phyloP scores from a whole-genome alignment of 2,329 filamentous ascomycete species.

The Fusarium drepaniforme region DNA sequence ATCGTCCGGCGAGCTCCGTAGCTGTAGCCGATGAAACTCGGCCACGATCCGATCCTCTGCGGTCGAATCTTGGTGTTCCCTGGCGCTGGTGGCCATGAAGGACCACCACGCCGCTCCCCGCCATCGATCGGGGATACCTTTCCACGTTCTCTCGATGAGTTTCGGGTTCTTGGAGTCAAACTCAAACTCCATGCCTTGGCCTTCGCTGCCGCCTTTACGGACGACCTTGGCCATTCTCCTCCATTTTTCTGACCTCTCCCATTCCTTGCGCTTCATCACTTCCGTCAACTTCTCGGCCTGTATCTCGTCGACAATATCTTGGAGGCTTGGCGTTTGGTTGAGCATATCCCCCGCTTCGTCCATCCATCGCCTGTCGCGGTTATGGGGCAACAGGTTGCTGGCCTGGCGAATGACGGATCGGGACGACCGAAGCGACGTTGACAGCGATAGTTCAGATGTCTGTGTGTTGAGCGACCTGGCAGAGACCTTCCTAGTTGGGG shows the following conservation, averaged over 20 bases:
- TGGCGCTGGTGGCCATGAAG: conserved; percentile 85
- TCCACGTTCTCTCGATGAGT: conserved; percentile 93
- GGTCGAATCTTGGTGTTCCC: conserved; percentile 68
- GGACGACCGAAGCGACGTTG: conserved; percentile 64
- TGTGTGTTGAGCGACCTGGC: conserved; percentile 70
- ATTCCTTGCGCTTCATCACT: conserved; percentile 72
- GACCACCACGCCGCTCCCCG: conserved; percentile 94
- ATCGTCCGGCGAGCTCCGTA: conserved; percentile 85
- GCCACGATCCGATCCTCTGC: conserved; percentile 79
- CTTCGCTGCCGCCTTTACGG: conserved; percentile 62
- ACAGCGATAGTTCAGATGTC: conserved; percentile 62
- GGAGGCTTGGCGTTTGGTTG: conserved; percentile 67
- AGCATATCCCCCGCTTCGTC: conserved; percentile 78
- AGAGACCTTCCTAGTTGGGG: conserved; percentile 67
- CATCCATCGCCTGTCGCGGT: conserved; percentile 70
- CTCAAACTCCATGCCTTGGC: conserved; percentile 70
- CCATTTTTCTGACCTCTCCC: conserved; percentile 74
- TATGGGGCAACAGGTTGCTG: conserved; percentile 70
- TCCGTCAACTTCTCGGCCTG: conserved; percentile 65
- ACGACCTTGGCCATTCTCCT: conserved; percentile 73
- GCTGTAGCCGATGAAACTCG: conserved; percentile 79
- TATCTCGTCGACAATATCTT: conserved; percentile 68
- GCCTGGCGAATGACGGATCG: conserved; percentile 69
- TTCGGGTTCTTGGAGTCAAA: conserved; percentile 89
- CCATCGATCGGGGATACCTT: conserved; percentile 97